Evolutionary conservation across 208 protist genomes (phyloP).

Genomic region (Leishmania gerbilli): DNA sequence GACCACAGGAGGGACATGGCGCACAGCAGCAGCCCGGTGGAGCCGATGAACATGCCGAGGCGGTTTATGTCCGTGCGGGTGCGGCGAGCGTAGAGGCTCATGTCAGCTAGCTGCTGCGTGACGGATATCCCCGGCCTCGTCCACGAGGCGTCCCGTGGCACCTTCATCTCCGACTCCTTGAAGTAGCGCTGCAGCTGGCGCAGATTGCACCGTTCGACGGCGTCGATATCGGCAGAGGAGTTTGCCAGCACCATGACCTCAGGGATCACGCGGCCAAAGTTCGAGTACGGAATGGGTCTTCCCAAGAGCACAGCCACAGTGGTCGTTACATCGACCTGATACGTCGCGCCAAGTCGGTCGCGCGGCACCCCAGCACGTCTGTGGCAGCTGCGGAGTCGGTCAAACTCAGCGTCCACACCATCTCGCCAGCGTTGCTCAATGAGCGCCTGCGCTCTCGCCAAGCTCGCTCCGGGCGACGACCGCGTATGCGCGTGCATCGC

Average conservation of each 20-base stretch:
- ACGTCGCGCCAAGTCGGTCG: conserved; percentile 58
- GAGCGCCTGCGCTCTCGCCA: conserved; percentile 8
- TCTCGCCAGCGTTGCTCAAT: conserved; percentile 39
- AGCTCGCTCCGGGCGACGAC: not conserved
- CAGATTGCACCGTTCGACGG: conserved; percentile 58
- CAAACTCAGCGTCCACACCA: conserved; percentile 39
- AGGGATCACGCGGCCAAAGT: conserved; percentile 92
- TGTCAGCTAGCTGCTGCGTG: conserved; percentile 38
- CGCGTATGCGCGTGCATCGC: not conserved
- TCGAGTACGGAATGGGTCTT: conserved; percentile 95
- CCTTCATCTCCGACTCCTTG: conserved; percentile 25
- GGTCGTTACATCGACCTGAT: conserved; percentile 95
- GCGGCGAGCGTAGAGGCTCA: conserved; percentile 54
- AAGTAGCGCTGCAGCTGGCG: conserved; percentile 54
- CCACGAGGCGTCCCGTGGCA: conserved; percentile 26
- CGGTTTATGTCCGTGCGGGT: conserved; percentile 53
- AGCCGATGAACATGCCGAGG: conserved; percentile 52
- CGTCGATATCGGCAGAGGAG: conserved; percentile 36
- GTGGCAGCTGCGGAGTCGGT: conserved; percentile 40
- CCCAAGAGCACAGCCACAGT: conserved; percentile 92
- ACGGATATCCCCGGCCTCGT: not conserved
- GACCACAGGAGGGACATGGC: conserved; percentile 49
- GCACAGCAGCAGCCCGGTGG: conserved; percentile 38
- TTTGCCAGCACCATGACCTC: conserved; percentile 70
- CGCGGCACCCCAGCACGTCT: conserved; percentile 27